Evolutionary conservation across 1,284 basidiomycete genomes (phyloP).

Genomic region (Trametes sp.): DNA sequence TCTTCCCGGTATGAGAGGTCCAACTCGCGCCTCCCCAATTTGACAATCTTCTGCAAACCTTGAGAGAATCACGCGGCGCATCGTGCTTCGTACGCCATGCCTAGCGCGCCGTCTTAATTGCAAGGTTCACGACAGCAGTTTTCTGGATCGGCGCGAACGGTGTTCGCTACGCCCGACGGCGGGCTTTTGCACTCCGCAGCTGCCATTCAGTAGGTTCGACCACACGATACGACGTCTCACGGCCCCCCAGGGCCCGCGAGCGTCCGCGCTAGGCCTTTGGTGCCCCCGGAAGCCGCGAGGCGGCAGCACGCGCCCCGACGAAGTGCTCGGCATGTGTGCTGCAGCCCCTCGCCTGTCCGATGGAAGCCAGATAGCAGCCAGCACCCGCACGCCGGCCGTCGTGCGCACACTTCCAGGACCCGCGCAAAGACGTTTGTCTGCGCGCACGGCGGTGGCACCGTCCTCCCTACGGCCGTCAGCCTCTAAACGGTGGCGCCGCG

Average conservation of each 20-base stretch:
- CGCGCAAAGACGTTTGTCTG: not conserved
- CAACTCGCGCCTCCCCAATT: too few species aligned
- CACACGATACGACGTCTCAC: not conserved
- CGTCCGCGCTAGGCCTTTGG: constrained; percentile 7
- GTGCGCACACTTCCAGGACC: not conserved
- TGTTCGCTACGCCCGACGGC: not conserved
- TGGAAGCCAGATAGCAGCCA: not conserved
- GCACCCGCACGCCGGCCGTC: not conserved
- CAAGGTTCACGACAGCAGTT: constrained; percentile 1
- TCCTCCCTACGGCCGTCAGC: not conserved
- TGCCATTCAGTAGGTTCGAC: not conserved
- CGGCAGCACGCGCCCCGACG: not conserved
- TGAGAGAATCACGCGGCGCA: too few species aligned
- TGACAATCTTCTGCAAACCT: too few species aligned
- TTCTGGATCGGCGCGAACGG: not conserved
- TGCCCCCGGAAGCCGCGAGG: not conserved
- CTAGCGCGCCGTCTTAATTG: not conserved
- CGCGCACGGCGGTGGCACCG: not conserved
- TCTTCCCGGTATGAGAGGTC: too few species aligned
- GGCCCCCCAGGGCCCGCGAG: not conserved
- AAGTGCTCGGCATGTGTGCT: not conserved
- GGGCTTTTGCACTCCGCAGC: not conserved
- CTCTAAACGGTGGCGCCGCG: constrained; percentile 8
- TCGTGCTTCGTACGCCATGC: too few species aligned
- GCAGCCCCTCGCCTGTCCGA: not conserved